phyloP scores from a whole-genome alignment of 139 green algal species.

The Closterium sp. region DNA sequence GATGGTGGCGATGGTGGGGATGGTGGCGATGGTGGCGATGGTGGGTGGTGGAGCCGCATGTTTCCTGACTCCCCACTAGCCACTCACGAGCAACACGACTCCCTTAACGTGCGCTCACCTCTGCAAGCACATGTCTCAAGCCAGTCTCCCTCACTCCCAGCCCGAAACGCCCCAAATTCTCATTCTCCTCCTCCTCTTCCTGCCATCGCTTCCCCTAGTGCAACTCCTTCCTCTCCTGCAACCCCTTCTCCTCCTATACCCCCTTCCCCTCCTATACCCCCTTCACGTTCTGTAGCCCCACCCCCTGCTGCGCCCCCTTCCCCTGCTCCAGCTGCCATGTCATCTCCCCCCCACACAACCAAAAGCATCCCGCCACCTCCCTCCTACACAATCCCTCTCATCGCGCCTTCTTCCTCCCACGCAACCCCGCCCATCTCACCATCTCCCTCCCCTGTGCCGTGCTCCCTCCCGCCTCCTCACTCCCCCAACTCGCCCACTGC shows the following conservation, averaged over 20 bases:
- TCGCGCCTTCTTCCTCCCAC: not conserved
- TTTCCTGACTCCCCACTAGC: not conserved
- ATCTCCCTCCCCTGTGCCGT: not conserved
- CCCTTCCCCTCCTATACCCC: not conserved
- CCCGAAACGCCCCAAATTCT: not conserved
- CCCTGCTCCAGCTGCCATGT: not conserved
- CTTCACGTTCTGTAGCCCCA: not conserved
- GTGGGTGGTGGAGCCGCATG: not conserved
- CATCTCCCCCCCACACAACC: too few species aligned
- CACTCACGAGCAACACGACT: not conserved
- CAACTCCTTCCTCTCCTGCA: not conserved
- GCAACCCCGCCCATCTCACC: not conserved
- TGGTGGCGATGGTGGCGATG: not conserved
- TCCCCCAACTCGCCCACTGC: not conserved
- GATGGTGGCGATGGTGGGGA: not conserved
- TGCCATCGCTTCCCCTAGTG: not conserved
- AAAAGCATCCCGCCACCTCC: not conserved
- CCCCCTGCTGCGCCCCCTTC: not conserved
- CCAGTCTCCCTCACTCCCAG: not conserved
- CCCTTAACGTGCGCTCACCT: too few species aligned
- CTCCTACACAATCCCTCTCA: not conserved
- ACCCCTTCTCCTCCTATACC: not conserved
- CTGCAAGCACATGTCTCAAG: not conserved
- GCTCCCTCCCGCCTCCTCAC: not conserved
- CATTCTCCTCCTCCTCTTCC: not conserved